Evolutionary conservation across 2,329 filamentous ascomycete genomes (phyloP).

Genomic region (Didymella segeticola): DNA sequence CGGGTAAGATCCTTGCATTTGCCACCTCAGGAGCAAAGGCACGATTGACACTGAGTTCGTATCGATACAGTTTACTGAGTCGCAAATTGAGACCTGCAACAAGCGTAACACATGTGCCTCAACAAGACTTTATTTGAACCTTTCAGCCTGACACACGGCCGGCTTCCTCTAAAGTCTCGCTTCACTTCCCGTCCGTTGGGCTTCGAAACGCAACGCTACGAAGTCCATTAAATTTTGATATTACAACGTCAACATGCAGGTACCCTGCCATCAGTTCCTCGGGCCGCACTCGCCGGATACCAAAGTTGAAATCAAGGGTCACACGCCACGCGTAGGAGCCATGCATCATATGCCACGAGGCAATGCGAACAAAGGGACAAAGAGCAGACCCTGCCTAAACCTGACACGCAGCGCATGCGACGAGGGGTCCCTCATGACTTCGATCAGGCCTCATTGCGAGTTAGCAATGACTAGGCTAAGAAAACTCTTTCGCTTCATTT

Average conservation of each 20-base stretch:
- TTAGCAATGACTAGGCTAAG: background rate
- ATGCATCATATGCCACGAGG: background rate
- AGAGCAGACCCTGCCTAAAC: background rate
- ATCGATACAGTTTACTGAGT: background rate
- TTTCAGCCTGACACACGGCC: background rate
- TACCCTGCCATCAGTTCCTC: background rate
- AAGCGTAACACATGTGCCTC: background rate
- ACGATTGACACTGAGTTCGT: background rate
- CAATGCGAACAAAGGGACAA: background rate
- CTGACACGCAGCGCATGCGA: background rate
- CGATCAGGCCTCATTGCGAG: background rate
- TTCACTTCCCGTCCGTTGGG: background rate
- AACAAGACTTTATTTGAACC: background rate
- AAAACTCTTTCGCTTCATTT: constrained; percentile 1
- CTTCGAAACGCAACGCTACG: background rate
- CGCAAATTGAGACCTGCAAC: constrained; percentile 3
- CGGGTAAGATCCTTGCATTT: background rate
- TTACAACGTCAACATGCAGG: constrained; percentile 1
- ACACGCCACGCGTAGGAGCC: background rate
- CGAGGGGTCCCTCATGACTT: background rate
- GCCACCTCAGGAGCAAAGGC: background rate
- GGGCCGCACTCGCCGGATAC: background rate
- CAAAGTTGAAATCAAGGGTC: background rate
- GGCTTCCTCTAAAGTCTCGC: no score
- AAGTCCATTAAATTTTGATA: background rate